Conservation (phyloP, 257 asterid genomes). For the Nicotiana obtusifolia region DNA sequence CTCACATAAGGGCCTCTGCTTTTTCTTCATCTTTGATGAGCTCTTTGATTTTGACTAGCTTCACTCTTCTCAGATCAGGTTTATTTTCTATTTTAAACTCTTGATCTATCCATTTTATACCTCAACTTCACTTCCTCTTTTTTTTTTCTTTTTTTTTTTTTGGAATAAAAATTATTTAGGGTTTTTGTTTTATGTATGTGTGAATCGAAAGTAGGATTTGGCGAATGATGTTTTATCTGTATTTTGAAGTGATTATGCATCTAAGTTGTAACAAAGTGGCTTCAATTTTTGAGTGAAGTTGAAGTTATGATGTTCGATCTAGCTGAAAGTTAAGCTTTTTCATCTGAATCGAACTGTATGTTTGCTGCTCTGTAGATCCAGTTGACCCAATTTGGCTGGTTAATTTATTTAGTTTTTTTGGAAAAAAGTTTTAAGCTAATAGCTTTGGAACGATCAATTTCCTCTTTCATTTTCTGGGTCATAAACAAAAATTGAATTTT, state of each 20-base stretch:
- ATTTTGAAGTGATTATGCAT: background rate
- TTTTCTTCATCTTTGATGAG: background rate
- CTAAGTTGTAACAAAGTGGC: background rate
- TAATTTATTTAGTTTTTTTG: background rate
- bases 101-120: background rate
- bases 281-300: background rate
- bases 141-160: background rate
- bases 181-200: background rate
- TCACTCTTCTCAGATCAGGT: conserved; percentile 1
- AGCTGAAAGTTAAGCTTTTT: background rate
- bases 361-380: background rate
- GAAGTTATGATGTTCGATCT: background rate
- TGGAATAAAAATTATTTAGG: background rate
- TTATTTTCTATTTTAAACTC: background rate
- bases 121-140: background rate
- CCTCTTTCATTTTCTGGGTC: background rate
- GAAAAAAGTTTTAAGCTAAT: background rate
- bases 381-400: background rate
- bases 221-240: background rate
- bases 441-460: background rate
- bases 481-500: background rate
- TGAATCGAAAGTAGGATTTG: background rate
- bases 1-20: background rate
- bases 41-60: background rate
- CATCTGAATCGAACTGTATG: background rate